Base-by-base conservation (phyloP, 176 grass and related monocot genomes). In the Oryza meyeriana region DNA sequence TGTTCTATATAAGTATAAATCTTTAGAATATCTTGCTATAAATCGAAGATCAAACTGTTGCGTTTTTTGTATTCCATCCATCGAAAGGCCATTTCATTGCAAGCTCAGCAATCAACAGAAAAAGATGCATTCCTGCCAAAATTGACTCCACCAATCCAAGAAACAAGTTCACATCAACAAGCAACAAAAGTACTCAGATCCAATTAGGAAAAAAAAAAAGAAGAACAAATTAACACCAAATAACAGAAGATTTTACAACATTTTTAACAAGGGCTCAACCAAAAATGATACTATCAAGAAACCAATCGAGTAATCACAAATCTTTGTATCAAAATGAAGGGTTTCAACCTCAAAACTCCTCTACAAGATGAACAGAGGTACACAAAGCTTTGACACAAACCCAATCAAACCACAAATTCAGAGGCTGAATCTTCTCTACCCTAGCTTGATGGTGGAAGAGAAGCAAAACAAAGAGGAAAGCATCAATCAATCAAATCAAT, bases 121-220 rank as follows among this genome's bases (percentile, higher is more conserved):
- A 26, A 71, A 2, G 57, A 10, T 22, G 10, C 35, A 40, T 25
- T 35, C 12, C 20, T 57, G 47, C 13, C 5, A 0, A 14, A 26
- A 39, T 5, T 5, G 75, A 14, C 50, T 65, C 64, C 41, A 31
- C 83, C 32, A 30, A n/a, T 34, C 26, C 48, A 20, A 44, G 13
- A 86, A 32, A 28, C n/a, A 48, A 62, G 33, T 30, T 34, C 72
- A n/a, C 81, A 61, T 2, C 72, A 77, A 10, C 4, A 71, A 62
- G 39, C 6, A 64, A 10, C 72, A 69, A 30, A 17, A 64, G 1
- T 36, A 48, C 17, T 2, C 20, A 48, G 27, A 69, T 84, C 9
- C 75, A 84, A 61, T 30, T 26, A 61, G 29, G 16, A 48, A 47
- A 3, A 12, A 44, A 44, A 47, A 47, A 6, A 47, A 31, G 63